A percentile compares a stretch with the other conserved stretches of the same genome.
Conservation (phyloP, 768 basidiomycete genomes). For the Collybiopsis confluens region DNA sequence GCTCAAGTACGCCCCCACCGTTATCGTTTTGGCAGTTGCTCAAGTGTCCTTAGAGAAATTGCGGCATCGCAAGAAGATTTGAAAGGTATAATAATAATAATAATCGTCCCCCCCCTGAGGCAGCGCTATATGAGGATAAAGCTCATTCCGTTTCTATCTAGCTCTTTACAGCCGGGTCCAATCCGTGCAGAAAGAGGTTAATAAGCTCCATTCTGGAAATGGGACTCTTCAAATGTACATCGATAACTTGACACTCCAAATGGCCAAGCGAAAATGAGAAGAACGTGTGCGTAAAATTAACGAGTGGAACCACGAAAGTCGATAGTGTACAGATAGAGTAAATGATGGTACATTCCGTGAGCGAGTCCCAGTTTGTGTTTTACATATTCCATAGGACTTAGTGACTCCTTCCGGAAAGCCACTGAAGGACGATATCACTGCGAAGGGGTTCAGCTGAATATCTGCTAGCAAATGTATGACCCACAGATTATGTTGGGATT, state of each 20-base stretch:
- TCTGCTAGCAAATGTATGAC: slow-evolving; percentile 19
- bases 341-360: background rate
- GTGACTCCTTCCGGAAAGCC: slow-evolving; percentile 77
- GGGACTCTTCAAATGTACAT: slow-evolving; percentile 86
- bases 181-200: slow-evolving; percentile 70
- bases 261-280: slow-evolving; percentile 71
- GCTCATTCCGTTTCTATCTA: too few species aligned
- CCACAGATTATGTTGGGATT: slow-evolving; percentile 89
- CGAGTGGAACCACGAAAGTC: background rate
- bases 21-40: background rate
- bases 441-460: slow-evolving; percentile 6
- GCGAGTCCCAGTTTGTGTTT: background rate
- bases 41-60: slow-evolving; percentile 54
- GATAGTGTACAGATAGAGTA: background rate
- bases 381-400: slow-evolving; percentile 19
- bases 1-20: slow-evolving; percentile 51
- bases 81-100: slow-evolving; percentile 44
- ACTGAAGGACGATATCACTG: slow-evolving; percentile 78
- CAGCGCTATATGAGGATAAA: background rate
- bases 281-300: background rate
- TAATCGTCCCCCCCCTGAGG: background rate
- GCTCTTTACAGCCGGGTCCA: slow-evolving; percentile 67
- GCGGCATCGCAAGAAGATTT: slow-evolving; percentile 72
- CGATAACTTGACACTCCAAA: slow-evolving; percentile 83
- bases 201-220: slow-evolving; percentile 75